Evolutionary conservation across 257 asterid species (phyloP), one percentile per base, ranked within the genome.

Genomic region (Solanum verrucosum): DNA sequence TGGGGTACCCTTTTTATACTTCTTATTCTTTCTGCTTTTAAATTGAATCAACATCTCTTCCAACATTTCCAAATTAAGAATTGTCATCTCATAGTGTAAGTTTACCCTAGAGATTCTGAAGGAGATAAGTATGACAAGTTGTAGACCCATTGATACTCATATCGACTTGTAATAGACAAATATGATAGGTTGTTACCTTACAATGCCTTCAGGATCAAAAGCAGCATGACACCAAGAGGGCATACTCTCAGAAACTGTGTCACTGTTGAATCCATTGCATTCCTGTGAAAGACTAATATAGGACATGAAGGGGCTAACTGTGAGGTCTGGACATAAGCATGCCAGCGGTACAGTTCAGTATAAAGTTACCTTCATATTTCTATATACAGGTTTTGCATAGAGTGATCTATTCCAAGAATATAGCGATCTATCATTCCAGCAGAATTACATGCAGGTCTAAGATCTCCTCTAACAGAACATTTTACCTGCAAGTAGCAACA

Each of bases 121-220:
- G n/a, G n/a, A n/a, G n/a, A n/a, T n/a, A n/a, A n/a, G n/a, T n/a
- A n/a, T n/a, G n/a, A n/a, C n/a, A n/a, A n/a, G n/a, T 14, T 70
- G 3, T 70, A 60, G 27, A 23, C 14, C 14, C 14, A 60, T 60
- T 60, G 29, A 60, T 4, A 60, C 29, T 60, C 70, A 23, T 60
- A 60, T 60, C 0, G 14, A 23, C 29, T 9, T n/a, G 27, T 23
- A 23, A 60, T 60, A 60, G 70, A 23, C 70, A 60, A 60, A 60
- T 60, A 60, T 60, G 15, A 60, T 2, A 60, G 12, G 71, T 34
- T 79, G 84, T 90, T 90, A 95, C 98, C 99, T 96, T 90, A 96
- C 89, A 91, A 93, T 93, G 67, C 98, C 98, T 93, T 96, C 98
- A 78, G 98, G 99, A 88, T 96, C 98, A 89, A 92, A 96, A 90